phyloP scores from a whole-genome alignment of 768 basidiomycete genomes.

The Tubosaeta sp. region DNA sequence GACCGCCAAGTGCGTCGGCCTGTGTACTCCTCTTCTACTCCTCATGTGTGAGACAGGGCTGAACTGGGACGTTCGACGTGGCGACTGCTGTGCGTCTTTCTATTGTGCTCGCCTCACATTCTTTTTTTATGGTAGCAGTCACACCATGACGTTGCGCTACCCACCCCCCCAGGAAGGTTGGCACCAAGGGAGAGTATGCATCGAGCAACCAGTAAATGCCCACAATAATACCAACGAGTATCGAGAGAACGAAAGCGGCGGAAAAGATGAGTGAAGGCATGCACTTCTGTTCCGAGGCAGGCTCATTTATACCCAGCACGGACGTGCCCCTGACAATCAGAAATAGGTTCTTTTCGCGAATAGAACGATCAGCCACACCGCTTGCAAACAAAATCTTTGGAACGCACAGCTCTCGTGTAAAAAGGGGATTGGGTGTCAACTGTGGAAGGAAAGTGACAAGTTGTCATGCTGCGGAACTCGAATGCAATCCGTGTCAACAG shows the following conservation, averaged over 20 bases:
- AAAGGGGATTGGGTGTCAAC: neutral
- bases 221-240: neutral
- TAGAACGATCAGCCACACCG: neutral
- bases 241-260: neutral
- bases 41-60: constrained; percentile 47
- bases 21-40: neutral
- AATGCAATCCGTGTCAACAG: too few relatives aligned
- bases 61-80: constrained; percentile 87
- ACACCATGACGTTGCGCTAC: constrained; percentile 89
- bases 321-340: neutral
- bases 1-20: constrained; percentile 75
- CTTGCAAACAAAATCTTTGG: neutral
- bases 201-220: neutral
- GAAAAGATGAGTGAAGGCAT: constrained; percentile 1
- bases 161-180: constrained; percentile 36
- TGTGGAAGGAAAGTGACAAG: neutral
- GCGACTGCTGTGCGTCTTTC: constrained; percentile 67
- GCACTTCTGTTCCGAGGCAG: neutral
- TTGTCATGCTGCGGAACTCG: neutral
- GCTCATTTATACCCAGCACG: neutral
- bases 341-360: neutral
- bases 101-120: neutral
- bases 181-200: constrained; percentile 3
- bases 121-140: constrained; percentile 43
- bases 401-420: neutral